Evolutionary conservation across 2,329 filamentous ascomycete genomes (phyloP).

Genomic region (Botrytis tulipae): DNA sequence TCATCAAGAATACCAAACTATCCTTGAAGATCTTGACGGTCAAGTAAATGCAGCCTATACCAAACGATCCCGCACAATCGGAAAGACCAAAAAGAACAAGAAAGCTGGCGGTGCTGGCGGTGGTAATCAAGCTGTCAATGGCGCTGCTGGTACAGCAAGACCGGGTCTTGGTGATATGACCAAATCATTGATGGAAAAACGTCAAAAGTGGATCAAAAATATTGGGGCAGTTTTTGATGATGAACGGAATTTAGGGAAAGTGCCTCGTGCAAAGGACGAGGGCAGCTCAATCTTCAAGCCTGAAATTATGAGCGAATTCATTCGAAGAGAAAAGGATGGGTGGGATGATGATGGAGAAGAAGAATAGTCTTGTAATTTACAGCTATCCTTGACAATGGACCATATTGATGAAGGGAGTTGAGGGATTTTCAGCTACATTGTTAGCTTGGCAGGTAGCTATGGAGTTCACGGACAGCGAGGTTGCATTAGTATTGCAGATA

Average conservation of each 20-base stretch:
- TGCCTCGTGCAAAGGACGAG: conserved; percentile 66
- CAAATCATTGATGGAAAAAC: conserved; percentile 86
- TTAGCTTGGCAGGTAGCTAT: not conserved
- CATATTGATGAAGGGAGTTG: not conserved
- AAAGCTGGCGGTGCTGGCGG: conserved; percentile 72
- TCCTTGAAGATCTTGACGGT: conserved; percentile 91
- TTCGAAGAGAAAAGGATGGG: conserved; percentile 82
- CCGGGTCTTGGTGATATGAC: conserved; percentile 88
- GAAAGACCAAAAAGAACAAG: conserved; percentile 91
- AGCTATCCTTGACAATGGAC: not conserved
- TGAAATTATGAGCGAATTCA: conserved; percentile 67
- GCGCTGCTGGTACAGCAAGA: conserved; percentile 60
- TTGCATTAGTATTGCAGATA: conserved; percentile 12
- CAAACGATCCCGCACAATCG: conserved; percentile 90
- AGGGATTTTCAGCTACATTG: not conserved
- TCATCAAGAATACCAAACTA: conserved; percentile 94
- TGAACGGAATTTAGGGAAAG: conserved; percentile 51
- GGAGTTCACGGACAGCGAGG: not conserved
- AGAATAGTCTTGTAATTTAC: conserved; percentile 27
- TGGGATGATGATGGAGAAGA: conserved; percentile 59
- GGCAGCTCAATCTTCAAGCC: conserved; percentile 71
- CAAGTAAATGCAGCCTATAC: conserved; percentile 95
- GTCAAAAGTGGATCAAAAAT: conserved; percentile 83
- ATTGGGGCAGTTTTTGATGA: conserved; percentile 90
- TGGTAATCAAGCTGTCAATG: conserved; percentile 60